phyloP scores from a whole-genome alignment of 306 rosid genomes.

The Trifolium dubium region DNA sequence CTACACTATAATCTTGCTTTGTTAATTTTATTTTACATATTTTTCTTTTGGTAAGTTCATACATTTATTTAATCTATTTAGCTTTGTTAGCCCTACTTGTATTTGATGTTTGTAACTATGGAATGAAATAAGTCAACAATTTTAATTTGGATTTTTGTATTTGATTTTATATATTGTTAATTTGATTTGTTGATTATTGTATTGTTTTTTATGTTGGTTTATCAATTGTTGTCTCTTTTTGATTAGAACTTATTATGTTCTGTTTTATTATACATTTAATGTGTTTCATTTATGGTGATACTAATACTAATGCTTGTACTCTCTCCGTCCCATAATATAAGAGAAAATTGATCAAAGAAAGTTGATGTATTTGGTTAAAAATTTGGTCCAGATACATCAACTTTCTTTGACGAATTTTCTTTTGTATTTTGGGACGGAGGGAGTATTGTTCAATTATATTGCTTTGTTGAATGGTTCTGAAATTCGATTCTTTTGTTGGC shows the following conservation, averaged over 20 bases:
- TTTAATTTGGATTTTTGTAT: constrained; percentile 29
- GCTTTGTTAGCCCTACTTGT: constrained; percentile 3
- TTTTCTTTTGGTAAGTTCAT: not conserved
- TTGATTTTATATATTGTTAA: not conserved
- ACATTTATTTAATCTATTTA: not conserved
- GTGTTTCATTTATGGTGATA: constrained; percentile 21
- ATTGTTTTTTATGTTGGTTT: constrained; percentile 7
- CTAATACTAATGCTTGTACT: not conserved
- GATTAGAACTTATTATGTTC: not conserved
- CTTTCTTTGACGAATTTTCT: no score
- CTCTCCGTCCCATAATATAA: no score
- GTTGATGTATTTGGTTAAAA: no score
- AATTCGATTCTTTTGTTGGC: constrained; percentile 35
- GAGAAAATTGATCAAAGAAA: no score
- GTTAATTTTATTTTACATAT: not conserved
- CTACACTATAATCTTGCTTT: constrained; percentile 16
- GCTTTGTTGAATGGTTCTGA: constrained; percentile 7
- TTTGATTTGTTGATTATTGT: constrained; percentile 32
- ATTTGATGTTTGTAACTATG: constrained; percentile 13
- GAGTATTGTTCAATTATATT: constrained; percentile 2
- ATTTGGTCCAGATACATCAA: no score
- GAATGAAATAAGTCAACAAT: not conserved
- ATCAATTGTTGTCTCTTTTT: constrained; percentile 8
- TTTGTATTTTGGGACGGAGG: no score
- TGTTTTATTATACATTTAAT: constrained; percentile 5